Conservation (phyloP, 345 rosid genomes). For the Citrus unshiu region DNA sequence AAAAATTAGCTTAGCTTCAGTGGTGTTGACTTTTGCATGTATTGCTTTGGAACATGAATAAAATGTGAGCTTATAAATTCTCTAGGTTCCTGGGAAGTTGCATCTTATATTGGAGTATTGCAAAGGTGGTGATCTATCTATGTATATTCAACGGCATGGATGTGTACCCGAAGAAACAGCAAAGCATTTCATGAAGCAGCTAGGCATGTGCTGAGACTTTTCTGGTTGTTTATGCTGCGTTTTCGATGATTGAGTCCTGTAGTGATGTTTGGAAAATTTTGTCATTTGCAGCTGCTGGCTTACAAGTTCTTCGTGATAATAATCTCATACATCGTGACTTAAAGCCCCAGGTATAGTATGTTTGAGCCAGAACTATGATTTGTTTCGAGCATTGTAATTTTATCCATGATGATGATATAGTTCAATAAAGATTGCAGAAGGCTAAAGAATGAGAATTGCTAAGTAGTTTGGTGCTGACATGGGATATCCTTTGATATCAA, state of each 20-base stretch:
- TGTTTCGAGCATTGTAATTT: neutral
- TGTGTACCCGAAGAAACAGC: slow-evolving; percentile 76
- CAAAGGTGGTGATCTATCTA: slow-evolving; percentile 87
- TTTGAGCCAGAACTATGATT: neutral
- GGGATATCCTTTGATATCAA: neutral
- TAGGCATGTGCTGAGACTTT: slow-evolving; percentile 44
- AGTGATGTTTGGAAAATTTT: slow-evolving; percentile 6
- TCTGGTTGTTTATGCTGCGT: slow-evolving; percentile 11
- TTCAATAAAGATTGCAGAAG: slow-evolving; percentile 1
- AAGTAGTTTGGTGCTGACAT: neutral
- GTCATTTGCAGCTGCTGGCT: slow-evolving; percentile 66
- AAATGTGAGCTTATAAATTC: neutral
- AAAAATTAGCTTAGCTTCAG: neutral
- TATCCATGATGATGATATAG: slow-evolving; percentile 1
- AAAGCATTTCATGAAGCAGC: slow-evolving; percentile 90
- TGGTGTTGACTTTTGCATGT: neutral
- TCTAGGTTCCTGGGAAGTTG: slow-evolving; percentile 80
- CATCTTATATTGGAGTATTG: slow-evolving; percentile 88
- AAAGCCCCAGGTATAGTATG: slow-evolving; percentile 80
- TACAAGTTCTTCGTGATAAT: slow-evolving; percentile 86
- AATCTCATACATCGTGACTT: slow-evolving; percentile 93
- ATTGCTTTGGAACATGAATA: neutral
- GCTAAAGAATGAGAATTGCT: slow-evolving; percentile 6
- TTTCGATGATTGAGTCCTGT: slow-evolving; percentile 4
- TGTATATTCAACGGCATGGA: slow-evolving; percentile 73